Conservation (phyloP, 1,284 basidiomycete species). For the Boletellus sp. region DNA sequence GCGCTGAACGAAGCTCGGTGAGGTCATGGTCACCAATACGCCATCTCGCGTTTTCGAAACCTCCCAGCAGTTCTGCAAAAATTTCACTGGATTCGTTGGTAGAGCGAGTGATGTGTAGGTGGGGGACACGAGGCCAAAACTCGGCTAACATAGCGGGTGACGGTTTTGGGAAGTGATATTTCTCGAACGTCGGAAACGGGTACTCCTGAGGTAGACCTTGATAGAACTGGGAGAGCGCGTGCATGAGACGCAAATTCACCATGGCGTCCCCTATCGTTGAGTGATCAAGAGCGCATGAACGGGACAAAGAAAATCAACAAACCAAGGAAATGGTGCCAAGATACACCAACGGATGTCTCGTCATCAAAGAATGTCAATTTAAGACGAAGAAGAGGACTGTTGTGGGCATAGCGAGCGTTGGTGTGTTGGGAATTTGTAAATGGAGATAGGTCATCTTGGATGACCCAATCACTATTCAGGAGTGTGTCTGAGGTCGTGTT, state of each 20-base stretch:
- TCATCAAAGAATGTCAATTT: constrained; percentile 24
- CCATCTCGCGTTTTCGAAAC: constrained; percentile 18
- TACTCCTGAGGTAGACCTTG: constrained; percentile 13
- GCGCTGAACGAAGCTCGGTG: neutral
- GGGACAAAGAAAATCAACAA: neutral
- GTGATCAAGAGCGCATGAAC: neutral
- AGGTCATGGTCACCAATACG: constrained; percentile 6
- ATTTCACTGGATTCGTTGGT: constrained; percentile 8
- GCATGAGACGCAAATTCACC: constrained; percentile 22
- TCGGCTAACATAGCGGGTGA: neutral
- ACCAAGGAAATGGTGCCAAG: constrained; percentile 5
- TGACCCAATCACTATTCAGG: neutral
- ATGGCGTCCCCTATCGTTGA: constrained; percentile 28
- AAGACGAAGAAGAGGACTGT: constrained; percentile 25
- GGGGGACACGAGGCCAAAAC: neutral
- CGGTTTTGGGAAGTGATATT: neutral
- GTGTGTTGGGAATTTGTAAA: constrained; percentile 16
- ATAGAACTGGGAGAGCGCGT: constrained; percentile 20
- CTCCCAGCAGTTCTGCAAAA: constrained; percentile 11
- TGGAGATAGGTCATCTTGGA: constrained; percentile 21
- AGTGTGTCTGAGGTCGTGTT: neutral
- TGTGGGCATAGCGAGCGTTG: constrained; percentile 11
- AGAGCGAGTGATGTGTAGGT: neutral
- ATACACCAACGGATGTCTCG: neutral
- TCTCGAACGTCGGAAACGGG: constrained; percentile 23